A percentile compares a stretch with the other conserved stretches of the same genome.
phyloP scores from a whole-genome alignment of 164 flowering plant species.

The Pachysandra terminalis region DNA sequence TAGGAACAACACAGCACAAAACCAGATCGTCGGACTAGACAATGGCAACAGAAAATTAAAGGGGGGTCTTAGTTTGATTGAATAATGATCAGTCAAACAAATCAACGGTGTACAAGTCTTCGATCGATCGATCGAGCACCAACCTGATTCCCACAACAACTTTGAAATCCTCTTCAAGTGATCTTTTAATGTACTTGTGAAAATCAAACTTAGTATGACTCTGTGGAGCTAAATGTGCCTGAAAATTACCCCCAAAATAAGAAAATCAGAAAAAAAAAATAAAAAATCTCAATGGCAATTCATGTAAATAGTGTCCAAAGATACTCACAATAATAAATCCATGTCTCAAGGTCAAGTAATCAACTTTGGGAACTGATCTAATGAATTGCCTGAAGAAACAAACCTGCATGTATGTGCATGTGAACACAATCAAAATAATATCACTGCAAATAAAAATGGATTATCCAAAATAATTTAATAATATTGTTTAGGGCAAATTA shows the following conservation, averaged over 20 bases:
- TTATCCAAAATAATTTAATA: too few species aligned
- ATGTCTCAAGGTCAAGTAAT: constrained; percentile 74
- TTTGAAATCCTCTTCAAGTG: constrained; percentile 89
- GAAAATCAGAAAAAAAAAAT: too few species aligned
- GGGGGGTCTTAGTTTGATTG: too few species aligned
- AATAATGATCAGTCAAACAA: too few species aligned
- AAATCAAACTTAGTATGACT: constrained; percentile 58
- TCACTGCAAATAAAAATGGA: too few species aligned
- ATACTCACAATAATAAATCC: constrained; percentile 71
- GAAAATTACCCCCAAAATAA: constrained; percentile 8
- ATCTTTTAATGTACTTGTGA: constrained; percentile 72
- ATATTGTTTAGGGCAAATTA: too few species aligned
- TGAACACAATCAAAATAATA: background rate
- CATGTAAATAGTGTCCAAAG: too few species aligned
- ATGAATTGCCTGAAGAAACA: constrained; percentile 85
- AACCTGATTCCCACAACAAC: constrained; percentile 84
- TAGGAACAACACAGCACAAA: constrained; percentile 61
- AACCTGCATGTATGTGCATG: constrained; percentile 37
- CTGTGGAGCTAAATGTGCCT: constrained; percentile 89
- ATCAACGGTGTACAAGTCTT: too few species aligned
- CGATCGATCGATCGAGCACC: too few species aligned
- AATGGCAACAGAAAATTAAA: too few species aligned
- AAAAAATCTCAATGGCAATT: too few species aligned
- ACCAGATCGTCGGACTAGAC: constrained; percentile 79
- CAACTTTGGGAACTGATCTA: constrained; percentile 75